Base-by-base conservation (phyloP, 202 grass and related monocot species). In the Zoysia matrella region DNA sequence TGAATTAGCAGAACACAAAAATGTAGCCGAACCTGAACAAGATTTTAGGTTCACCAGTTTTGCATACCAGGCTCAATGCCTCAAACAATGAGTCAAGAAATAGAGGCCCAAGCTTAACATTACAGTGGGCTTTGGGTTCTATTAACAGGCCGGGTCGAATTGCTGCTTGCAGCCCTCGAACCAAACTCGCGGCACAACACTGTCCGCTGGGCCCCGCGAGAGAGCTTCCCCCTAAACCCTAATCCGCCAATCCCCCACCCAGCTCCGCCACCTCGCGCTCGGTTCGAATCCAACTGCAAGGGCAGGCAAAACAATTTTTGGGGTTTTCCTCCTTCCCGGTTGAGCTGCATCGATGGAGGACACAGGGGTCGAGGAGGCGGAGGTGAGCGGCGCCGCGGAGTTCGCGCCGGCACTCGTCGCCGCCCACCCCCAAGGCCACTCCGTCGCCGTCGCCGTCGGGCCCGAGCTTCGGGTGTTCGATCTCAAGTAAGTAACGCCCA, bases 381-480 rank as follows among this genome's bases (percentile, higher is more conserved):
- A 98, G 76, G 82, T 73, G 72, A 88, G 53, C 67, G 82, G 77
- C 22, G 85, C 71, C 8, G 86, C 48, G 14, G 92, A 91, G 87
- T 94, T 94, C 12, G 92, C 96, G 50, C 96, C 92, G 60, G 89
- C 96, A 42, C 79, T 98, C 36, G 76, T 92, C 74, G 85, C 89
- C 10, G 81, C 89, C 44, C 91, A 98, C 76, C 92, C 89, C 22
- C 64, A 74, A 47, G 92, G 92, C 56, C 40, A 80, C 55, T 95
- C 83, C 44, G 85, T 93, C 44, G 92, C 78, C 57, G 81, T 95
- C 64, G 96, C 91, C 47, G 82, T 98, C 60, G 96, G 92, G 45
- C 84, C 87, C 60, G 90, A 95, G 75, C 96, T 98, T 56, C 96
- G 96, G 52, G 77, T 83, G 56, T 98, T 93, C n/a, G 83, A 95